A percentile compares a stretch with the other conserved stretches of the same genome.
phyloP scores from a whole-genome alignment of 129 eudicot species.

The Pseudognaphalium luteoalbum region DNA sequence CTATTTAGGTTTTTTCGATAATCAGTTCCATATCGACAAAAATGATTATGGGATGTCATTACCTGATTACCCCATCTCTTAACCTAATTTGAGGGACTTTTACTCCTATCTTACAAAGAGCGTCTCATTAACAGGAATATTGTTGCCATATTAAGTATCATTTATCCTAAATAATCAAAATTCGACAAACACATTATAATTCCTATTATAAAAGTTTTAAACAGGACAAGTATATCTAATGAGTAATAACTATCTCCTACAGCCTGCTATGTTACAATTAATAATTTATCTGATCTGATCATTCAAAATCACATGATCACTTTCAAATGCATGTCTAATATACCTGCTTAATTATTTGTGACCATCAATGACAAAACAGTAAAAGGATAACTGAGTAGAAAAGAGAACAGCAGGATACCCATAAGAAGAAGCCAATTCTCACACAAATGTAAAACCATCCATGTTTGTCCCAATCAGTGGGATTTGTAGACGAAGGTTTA shows the following conservation, averaged over 20 bases:
- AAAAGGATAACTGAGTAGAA: neutral
- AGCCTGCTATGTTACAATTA: neutral
- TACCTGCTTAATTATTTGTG: neutral
- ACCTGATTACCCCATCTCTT: conserved; percentile 5
- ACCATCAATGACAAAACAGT: conserved; percentile 16
- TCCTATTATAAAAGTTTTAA: neutral
- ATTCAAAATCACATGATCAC: neutral
- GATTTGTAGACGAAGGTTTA: conserved; percentile 30
- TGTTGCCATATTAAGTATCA: neutral
- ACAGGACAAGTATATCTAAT: neutral
- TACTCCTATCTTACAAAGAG: neutral
- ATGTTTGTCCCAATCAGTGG: conserved; percentile 59
- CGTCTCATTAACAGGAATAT: neutral
- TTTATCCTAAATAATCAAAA: neutral
- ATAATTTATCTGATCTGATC: conserved; percentile 1
- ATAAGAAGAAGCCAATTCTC: conserved; percentile 82
- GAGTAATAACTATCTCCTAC: neutral
- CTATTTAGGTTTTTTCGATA: neutral
- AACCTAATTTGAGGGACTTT: neutral
- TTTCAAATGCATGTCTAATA: neutral
- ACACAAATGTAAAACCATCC: conserved; percentile 88
- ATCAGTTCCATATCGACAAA: neutral
- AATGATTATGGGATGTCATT: neutral
- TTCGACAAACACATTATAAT: neutral
- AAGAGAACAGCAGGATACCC: conserved; percentile 55